Base-by-base conservation (phyloP, 441 rosid species). In the Croton setiger region DNA sequence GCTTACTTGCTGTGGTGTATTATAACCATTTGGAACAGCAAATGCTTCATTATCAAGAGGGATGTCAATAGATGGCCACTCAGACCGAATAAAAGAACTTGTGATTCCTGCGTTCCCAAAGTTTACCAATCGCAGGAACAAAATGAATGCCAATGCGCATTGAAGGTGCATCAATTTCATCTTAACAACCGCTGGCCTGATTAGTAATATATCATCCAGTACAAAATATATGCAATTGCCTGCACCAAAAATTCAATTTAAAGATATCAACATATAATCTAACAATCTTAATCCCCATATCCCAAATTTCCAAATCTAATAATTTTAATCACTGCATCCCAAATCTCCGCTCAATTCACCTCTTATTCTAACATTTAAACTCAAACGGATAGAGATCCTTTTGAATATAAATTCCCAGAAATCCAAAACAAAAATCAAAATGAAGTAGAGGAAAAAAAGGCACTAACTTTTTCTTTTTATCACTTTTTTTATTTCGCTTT, bases 1-100 rank as follows among this genome's bases (percentile, higher is more conserved):
- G 11, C 78, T 72, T 71, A 86, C 88, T 69, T 84, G 88, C 64
- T 86, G 84, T 0, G 88, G 84, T 6, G 85, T 80, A 70, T 81
- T 84, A 68, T 72, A 54, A 31, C 84, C 90, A 58, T 79, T 41
- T 52, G 87, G 87, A 63, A 74, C 54, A 20, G 79, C 78, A 63
- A 82, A 86, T 5, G 64, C 84, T 76, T 82, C 70, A 68, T 79
- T 63, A 51, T 82, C 80, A 35, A 82, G 78, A 36, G 83, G 83
- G 54, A 86, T 81, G 59, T 82, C 88, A 60, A 21, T 61, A 6
- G 90, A 76, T 12, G 85, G 79, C 83, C 83, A 80, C 76, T 80
- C 77, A 21, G 78, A 70, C 15, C 88, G 75, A 66, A 83, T 44
- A 51, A 79, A 79, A 36, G 64, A 63, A 52, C 88, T 81, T 0